phyloP scores from a whole-genome alignment of 2,329 filamentous ascomycete genomes.

The Thelonectria rubi region DNA sequence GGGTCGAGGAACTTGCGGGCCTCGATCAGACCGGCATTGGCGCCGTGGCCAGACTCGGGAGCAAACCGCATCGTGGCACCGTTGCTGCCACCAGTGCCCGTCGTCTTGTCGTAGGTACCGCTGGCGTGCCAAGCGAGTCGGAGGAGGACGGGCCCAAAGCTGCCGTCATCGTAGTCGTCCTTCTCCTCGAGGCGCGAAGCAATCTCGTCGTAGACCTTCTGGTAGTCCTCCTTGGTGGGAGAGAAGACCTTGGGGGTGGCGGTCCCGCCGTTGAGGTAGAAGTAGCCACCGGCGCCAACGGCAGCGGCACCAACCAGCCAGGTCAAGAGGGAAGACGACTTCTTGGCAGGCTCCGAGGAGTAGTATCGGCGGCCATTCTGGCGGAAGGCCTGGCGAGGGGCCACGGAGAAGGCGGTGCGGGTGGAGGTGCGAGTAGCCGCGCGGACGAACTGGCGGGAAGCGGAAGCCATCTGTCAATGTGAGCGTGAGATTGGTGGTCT shows the following conservation, averaged over 20 bases:
- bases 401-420: slow-evolving; percentile 67
- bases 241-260: slow-evolving; percentile 68
- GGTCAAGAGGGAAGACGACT: slow-evolving; percentile 60
- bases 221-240: slow-evolving; percentile 87
- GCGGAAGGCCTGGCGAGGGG: slow-evolving; percentile 74
- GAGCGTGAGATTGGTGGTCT: slow-evolving; percentile 14
- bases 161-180: slow-evolving; percentile 95
- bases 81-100: slow-evolving; percentile 91
- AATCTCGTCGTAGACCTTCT: slow-evolving; percentile 92
- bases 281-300: slow-evolving; percentile 71
- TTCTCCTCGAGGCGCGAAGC: slow-evolving; percentile 84
- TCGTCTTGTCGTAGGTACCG: slow-evolving; percentile 90
- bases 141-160: slow-evolving; percentile 90
- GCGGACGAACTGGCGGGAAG: slow-evolving; percentile 65
- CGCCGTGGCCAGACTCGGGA: slow-evolving; percentile 88
- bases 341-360: slow-evolving; percentile 72
- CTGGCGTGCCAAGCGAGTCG: slow-evolving; percentile 94
- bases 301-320: slow-evolving; percentile 68
- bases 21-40: slow-evolving; percentile 87
- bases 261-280: slow-evolving; percentile 65
- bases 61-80: slow-evolving; percentile 97
- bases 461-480: slow-evolving; percentile 48
- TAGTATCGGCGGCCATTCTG: slow-evolving; percentile 81
- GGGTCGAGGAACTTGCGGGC: slow-evolving; percentile 95
- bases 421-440: slow-evolving; percentile 66